Percentiles rank a stretch among this genome's conserved stretches.
phyloP scores from a whole-genome alignment of 2,329 filamentous ascomycete genomes.

The Blastomyces percursus region DNA sequence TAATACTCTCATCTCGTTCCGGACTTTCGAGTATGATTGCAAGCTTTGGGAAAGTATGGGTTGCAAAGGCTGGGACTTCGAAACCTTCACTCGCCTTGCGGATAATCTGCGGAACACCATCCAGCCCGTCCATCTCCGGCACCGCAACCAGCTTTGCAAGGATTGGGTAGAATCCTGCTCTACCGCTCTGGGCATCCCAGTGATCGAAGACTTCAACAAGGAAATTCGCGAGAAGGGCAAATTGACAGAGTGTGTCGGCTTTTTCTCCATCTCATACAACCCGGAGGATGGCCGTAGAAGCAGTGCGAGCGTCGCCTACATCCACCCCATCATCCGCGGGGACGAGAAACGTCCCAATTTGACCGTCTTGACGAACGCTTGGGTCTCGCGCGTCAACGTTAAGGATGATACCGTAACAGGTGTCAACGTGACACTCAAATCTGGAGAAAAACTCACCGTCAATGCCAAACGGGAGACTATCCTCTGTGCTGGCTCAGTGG shows the following conservation, averaged over 20 bases:
- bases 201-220: slow-evolving; percentile 77
- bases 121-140: slow-evolving; percentile 72
- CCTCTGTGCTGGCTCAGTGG: slow-evolving; percentile 67
- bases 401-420: slow-evolving; percentile 59
- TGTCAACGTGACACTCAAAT: slow-evolving; percentile 56
- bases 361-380: slow-evolving; percentile 75
- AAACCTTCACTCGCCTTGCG: slow-evolving; percentile 68
- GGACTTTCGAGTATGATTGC: slow-evolving; percentile 80
- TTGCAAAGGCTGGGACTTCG: slow-evolving; percentile 76
- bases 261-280: slow-evolving; percentile 87
- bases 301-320: slow-evolving; percentile 82
- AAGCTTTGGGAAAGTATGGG: slow-evolving; percentile 73
- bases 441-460: slow-evolving; percentile 45
- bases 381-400: slow-evolving; percentile 73
- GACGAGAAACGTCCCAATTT: slow-evolving; percentile 75
- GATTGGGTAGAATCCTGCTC: slow-evolving; percentile 81
- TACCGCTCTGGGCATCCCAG: slow-evolving; percentile 64
- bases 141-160: slow-evolving; percentile 82
- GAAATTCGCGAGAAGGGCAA: slow-evolving; percentile 65
- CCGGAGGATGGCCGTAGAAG: slow-evolving; percentile 75
- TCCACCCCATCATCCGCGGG: slow-evolving; percentile 77
- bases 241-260: slow-evolving; percentile 67
- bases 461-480: slow-evolving; percentile 63
- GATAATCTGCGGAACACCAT: slow-evolving; percentile 83
- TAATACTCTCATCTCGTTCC: slow-evolving; percentile 89